Base-by-base conservation (phyloP, 2,329 filamentous ascomycete genomes). In the Cryphonectria japonica region DNA sequence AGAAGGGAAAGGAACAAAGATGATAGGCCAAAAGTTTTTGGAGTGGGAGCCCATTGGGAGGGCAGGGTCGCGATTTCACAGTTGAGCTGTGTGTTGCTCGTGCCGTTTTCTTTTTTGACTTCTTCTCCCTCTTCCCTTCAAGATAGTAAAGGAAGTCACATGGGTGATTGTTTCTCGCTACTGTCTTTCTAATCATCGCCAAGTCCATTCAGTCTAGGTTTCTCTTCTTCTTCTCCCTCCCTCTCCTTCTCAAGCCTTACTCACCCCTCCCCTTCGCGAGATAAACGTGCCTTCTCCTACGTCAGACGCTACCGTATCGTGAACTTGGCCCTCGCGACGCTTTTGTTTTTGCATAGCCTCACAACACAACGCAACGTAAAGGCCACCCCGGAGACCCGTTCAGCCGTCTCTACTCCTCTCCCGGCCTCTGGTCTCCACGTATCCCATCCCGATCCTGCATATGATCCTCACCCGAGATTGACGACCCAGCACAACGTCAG, bases 241-340 rank as follows among this genome's bases (percentile, higher is more conserved):
- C 46, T 7, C 22, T 50, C 46, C 46, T 50, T 50, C 46, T 16
- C 14, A 43, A 16, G 22, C 22, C 22, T 46, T 22, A 50, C 22
- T n/a, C 22, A 22, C 22, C 1, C 46, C 22, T 50, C 8, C 7
- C 46, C 46, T 19, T 50, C 22, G 46, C 22, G 46, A n/a, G 6
- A 50, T 8, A n/a, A 6, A 50, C 46, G 46, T 50, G 46, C 46
- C 19, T 50, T 11, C 6, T 19, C 19, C 14, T n/a, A 11, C 46
- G 8, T 9, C 22, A 50, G 46, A 11, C 46, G 19, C n/a, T 19
- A 2, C 11, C 11, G 46, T 26, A 50, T 52, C 16, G 19, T 50
- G 9, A 52, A n/a, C 63, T 39, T 34, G 13, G 69, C 6, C 46
- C 65, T 68, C 69, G 69, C 64, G 65, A 68, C 69, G 34, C 29